Evolutionary conservation across 805 yeast genomes (phyloP).

Genomic region (Tetrapisispora namnaoensis): DNA sequence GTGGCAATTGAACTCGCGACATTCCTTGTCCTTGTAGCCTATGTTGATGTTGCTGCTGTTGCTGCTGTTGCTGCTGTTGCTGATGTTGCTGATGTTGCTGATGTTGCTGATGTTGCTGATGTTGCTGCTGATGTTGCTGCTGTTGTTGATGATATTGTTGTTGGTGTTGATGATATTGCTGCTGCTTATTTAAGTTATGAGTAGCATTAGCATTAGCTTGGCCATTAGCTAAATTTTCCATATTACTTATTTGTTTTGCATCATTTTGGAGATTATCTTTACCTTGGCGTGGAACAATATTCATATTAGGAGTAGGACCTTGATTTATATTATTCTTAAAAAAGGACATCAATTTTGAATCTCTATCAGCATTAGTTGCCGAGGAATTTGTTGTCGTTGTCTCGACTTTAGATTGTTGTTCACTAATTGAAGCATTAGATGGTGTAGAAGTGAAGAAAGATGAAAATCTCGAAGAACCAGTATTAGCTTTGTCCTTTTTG

Average conservation of each 20-base stretch:
- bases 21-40: conserved; percentile 7
- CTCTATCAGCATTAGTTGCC: conserved; percentile 8
- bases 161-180: neutral
- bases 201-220: neutral
- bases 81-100: conserved; percentile 1
- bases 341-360: conserved; percentile 26
- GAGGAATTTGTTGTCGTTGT: neutral
- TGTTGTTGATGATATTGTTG: neutral
- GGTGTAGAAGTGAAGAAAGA: conserved; percentile 26
- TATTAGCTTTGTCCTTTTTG: neutral
- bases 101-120: neutral
- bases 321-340: conserved; percentile 15
- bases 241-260: neutral
- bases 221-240: neutral
- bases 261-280: neutral
- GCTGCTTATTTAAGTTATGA: neutral
- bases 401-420: neutral
- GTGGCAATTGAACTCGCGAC: neutral
- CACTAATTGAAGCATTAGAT: conserved; percentile 6
- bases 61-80: neutral
- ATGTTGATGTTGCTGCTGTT: neutral
- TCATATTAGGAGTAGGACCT: conserved; percentile 4
- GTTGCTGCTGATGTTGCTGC: too few relatives aligned
- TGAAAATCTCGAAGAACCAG: conserved; percentile 28
- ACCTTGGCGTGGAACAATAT: neutral